Percentiles rank a stretch among this genome's conserved stretches.
Evolutionary conservation across 768 basidiomycete species (phyloP).

Genomic region (Russula vinacea): DNA sequence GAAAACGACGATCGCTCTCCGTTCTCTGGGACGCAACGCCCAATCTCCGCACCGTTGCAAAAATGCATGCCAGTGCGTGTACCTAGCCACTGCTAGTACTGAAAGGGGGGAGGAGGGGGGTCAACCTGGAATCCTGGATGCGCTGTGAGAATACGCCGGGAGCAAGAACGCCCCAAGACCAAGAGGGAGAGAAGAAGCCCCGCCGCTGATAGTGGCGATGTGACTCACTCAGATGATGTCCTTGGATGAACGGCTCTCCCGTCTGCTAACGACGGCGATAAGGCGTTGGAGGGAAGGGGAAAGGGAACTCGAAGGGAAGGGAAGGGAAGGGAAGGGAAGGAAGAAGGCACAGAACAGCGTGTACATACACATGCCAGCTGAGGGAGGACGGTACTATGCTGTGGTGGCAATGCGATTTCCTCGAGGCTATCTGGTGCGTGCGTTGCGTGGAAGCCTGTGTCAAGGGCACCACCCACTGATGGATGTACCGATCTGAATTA

Average conservation of each 20-base stretch:
- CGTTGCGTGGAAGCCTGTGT: neutral
- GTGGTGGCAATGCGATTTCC: conserved; percentile 7
- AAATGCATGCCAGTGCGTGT: too few relatives aligned
- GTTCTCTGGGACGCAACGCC: too few relatives aligned
- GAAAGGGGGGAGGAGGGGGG: too few relatives aligned
- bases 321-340: too few relatives aligned
- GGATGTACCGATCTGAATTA: neutral
- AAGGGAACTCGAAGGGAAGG: neutral
- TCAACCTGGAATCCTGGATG: too few relatives aligned
- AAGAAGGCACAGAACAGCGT: neutral
- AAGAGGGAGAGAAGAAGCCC: neutral
- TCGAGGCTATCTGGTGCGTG: conserved; percentile 2
- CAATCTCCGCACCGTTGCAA: too few relatives aligned
- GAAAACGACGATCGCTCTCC: too few relatives aligned
- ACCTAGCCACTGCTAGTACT: too few relatives aligned
- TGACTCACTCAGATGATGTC: neutral
- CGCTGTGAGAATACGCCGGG: neutral
- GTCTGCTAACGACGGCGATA: neutral
- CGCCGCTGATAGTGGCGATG: neutral
- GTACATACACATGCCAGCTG: neutral
- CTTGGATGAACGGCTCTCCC: neutral
- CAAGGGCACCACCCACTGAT: neutral
- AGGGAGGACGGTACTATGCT: neutral
- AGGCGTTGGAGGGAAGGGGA: neutral
- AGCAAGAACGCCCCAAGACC: neutral